Evolutionary conservation across 1,139 yeast species (phyloP).

Genomic region (Protomyces gravidus): DNA sequence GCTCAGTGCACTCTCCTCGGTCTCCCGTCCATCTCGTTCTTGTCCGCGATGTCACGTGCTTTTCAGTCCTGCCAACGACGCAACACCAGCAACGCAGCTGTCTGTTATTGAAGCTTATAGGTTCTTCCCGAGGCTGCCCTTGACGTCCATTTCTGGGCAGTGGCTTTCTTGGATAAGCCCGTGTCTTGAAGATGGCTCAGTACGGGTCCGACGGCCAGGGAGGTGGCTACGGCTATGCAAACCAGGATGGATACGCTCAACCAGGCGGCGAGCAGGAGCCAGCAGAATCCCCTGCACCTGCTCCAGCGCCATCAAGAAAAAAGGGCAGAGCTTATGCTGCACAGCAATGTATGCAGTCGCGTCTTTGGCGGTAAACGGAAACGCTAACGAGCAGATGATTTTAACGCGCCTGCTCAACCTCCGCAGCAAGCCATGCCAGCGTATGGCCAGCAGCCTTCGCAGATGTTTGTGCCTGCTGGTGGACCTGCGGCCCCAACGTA

Average conservation of each 20-base stretch:
- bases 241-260: conserved; percentile 3
- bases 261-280: conserved; percentile 1
- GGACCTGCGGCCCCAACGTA: background rate
- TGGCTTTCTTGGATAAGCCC: no score
- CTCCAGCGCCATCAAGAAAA: conserved; percentile 21
- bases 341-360: conserved; percentile 16
- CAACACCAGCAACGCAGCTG: no score
- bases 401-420: conserved; percentile 20
- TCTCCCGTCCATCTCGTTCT: no score
- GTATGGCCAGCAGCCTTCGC: conserved; percentile 7
- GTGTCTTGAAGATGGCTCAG: conserved; percentile 26
- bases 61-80: no score
- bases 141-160: no score
- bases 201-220: conserved; percentile 14
- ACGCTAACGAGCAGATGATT: conserved; percentile 22
- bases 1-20: no score
- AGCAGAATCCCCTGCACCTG: background rate
- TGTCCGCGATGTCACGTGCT: no score
- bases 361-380: no score
- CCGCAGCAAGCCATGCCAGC: conserved; percentile 6
- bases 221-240: conserved; percentile 2
- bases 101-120: no score
- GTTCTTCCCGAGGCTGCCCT: no score
- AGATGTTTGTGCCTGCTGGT: conserved; percentile 25
- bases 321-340: conserved; percentile 26